A percentile compares a stretch with the other conserved stretches of the same genome.
phyloP scores from a whole-genome alignment of 148 eudicot species.

The Chenopodium album region DNA sequence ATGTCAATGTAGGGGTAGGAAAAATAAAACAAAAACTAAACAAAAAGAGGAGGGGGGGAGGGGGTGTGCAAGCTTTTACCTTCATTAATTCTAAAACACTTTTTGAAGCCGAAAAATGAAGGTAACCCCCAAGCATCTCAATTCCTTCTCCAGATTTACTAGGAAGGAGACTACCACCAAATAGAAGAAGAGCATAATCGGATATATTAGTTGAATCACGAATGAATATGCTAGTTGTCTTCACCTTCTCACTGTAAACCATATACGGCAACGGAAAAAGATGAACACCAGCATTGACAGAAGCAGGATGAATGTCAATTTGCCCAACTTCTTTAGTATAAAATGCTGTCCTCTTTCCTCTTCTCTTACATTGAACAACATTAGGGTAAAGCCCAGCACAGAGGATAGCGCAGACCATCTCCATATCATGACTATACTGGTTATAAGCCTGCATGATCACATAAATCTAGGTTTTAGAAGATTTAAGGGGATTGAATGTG shows the following conservation, averaged over 20 bases:
- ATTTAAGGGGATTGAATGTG: background rate
- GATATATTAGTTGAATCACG: conserved; percentile 93
- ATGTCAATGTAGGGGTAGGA: background rate
- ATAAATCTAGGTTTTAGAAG: background rate
- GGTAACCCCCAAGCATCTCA: conserved; percentile 98
- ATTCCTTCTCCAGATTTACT: conserved; percentile 88
- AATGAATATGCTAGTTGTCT: conserved; percentile 71
- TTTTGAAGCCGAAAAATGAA: conserved; percentile 91
- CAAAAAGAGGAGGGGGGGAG: background rate
- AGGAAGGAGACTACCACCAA: conserved; percentile 92
- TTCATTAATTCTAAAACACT: conserved; percentile 76
- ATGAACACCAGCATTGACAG: conserved; percentile 81
- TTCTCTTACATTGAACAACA: conserved; percentile 93
- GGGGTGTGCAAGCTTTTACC: conserved; percentile 34
- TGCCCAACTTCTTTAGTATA: conserved; percentile 96
- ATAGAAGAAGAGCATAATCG: conserved; percentile 89
- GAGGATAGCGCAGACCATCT: conserved; percentile 94
- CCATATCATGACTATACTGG: conserved; percentile 76
- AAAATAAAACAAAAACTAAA: background rate
- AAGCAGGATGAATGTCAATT: conserved; percentile 91
- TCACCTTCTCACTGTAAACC: conserved; percentile 97
- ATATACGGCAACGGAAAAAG: conserved; percentile 88
- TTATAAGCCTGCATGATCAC: conserved; percentile 65
- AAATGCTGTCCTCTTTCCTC: conserved; percentile 84
- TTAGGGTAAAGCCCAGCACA: conserved; percentile 99